Conservation (phyloP, 306 rosid genomes). For the Dalbergia cultrata region DNA sequence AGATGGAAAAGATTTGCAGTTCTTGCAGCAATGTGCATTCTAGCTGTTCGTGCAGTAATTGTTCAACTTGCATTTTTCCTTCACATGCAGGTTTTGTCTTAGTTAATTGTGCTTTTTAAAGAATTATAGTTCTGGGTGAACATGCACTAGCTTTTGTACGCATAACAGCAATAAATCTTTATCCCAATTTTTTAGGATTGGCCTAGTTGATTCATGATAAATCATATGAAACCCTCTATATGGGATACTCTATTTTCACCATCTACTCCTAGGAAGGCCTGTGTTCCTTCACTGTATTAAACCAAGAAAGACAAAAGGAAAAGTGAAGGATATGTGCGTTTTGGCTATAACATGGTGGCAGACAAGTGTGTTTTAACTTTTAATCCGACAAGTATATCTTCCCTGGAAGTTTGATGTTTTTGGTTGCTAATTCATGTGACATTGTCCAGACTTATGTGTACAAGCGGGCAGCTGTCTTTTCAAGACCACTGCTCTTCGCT, state of each 20-base stretch:
- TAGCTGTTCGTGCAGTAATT: constrained; percentile 93
- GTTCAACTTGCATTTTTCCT: constrained; percentile 98
- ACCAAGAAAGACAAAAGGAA: background rate
- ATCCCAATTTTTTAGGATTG: constrained; percentile 27
- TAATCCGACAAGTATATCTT: constrained; percentile 25
- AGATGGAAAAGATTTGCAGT: constrained; percentile 98
- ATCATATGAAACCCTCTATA: constrained; percentile 5
- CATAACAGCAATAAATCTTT: constrained; percentile 4
- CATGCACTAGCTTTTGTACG: constrained; percentile 26
- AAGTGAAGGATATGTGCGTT: background rate
- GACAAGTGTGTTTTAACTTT: constrained; percentile 19
- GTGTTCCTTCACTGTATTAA: constrained; percentile 23
- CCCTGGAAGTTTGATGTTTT: constrained; percentile 36
- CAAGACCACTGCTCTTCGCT: constrained; percentile 86
- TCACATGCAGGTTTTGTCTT: constrained; percentile 81
- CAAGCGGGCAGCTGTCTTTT: constrained; percentile 81
- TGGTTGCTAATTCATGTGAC: constrained; percentile 45
- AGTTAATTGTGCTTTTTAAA: constrained; percentile 29
- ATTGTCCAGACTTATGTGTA: constrained; percentile 78
- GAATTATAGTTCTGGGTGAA: constrained; percentile 19
- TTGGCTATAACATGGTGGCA: constrained; percentile 16
- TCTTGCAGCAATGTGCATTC: constrained; percentile 94
- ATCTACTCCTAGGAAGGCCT: constrained; percentile 3
- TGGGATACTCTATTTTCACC: constrained; percentile 20
- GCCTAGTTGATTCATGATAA: constrained; percentile 19